Evolutionary conservation across 305 asterid genomes (phyloP).

Genomic region (Solanum chacoense): DNA sequence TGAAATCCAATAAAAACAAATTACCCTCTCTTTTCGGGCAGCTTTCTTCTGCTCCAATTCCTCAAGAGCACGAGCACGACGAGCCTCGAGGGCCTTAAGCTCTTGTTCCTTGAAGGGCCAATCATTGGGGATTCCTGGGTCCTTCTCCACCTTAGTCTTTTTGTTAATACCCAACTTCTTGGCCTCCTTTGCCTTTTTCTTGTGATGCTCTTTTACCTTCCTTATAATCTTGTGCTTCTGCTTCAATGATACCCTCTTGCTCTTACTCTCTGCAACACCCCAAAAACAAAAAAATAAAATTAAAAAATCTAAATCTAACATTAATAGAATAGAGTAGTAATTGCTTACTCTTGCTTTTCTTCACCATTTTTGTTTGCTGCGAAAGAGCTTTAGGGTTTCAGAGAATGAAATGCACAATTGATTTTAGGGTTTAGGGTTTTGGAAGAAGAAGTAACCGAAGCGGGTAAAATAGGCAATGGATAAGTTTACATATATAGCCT

Average conservation of each 20-base stretch:
- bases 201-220: slow-evolving; percentile 90
- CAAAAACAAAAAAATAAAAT: not conserved
- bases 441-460: not conserved
- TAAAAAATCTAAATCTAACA: not conserved
- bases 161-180: slow-evolving; percentile 41
- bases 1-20: not conserved
- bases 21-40: slow-evolving; percentile 86
- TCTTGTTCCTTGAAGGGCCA: slow-evolving; percentile 96
- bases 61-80: slow-evolving; percentile 63
- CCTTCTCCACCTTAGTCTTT: slow-evolving; percentile 71
- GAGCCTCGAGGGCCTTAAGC: slow-evolving; percentile 78
- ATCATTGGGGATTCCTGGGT: slow-evolving; percentile 87
- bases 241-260: slow-evolving; percentile 76
- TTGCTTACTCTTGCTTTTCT: slow-evolving; percentile 25
- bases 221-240: slow-evolving; percentile 69
- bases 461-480: not conserved
- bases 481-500: not conserved
- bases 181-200: slow-evolving; percentile 73
- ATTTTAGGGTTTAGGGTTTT: not conserved
- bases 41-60: slow-evolving; percentile 80
- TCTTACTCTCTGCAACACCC: slow-evolving; percentile 70
- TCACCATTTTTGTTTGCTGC: slow-evolving; percentile 12
- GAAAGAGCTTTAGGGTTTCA: not conserved
- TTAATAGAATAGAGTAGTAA: not conserved
- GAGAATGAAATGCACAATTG: not conserved